These are phyloP conservation scores for Penicillium waksmanii DNA, from an alignment of 495 filamentous ascomycete genomes.

Conservation along the genomic window DNA sequence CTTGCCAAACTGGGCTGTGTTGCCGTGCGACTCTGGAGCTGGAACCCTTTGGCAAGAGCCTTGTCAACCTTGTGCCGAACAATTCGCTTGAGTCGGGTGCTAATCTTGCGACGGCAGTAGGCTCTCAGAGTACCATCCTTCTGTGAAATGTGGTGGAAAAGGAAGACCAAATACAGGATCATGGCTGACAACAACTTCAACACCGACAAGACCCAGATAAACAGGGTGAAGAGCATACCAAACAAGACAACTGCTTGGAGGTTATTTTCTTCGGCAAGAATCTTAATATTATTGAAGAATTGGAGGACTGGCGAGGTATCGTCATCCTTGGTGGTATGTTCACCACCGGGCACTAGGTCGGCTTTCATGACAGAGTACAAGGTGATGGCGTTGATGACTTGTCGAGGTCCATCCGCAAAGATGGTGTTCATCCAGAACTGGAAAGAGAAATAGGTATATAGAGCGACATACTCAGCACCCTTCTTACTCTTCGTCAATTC, in stretches of 20 bases:
- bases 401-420: constrained; percentile 87
- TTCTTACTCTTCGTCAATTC: constrained; percentile 91
- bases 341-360: constrained; percentile 64
- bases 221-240: constrained; percentile 87
- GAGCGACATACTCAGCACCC: constrained; percentile 84
- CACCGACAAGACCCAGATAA: constrained; percentile 86
- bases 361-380: constrained; percentile 77
- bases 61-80: constrained; percentile 82
- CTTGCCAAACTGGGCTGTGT: constrained; percentile 55
- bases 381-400: constrained; percentile 85
- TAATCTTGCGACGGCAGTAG: constrained; percentile 90
- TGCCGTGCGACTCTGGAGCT: constrained; percentile 60
- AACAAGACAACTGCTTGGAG: constrained; percentile 79
- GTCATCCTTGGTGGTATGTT: constrained; percentile 54
- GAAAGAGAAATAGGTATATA: constrained; percentile 94
- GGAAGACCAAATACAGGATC: constrained; percentile 80
- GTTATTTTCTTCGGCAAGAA: constrained; percentile 69
- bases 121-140: constrained; percentile 75
- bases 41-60: constrained; percentile 75
- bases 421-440: constrained; percentile 89
- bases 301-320: constrained; percentile 53
- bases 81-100: constrained; percentile 76
- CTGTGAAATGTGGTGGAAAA: constrained; percentile 85
- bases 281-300: constrained; percentile 77
- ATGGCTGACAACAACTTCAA: constrained; percentile 72